Base-by-base conservation (phyloP, 2,329 filamentous ascomycete species). In the Xylaria sp. region DNA sequence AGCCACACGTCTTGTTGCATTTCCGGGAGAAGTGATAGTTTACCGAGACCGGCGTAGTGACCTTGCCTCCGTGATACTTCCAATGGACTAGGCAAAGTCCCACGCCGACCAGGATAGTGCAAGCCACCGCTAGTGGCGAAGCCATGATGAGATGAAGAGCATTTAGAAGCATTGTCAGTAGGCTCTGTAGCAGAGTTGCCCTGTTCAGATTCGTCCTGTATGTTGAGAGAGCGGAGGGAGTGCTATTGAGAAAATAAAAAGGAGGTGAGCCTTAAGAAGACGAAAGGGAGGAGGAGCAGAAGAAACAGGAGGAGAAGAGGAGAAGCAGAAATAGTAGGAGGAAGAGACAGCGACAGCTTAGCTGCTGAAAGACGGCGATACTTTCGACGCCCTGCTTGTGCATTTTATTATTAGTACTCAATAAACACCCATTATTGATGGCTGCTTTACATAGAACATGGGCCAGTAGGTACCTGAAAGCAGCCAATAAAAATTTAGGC, bases 1-100 rank as follows among this genome's bases (percentile, higher is more conserved):
- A 88, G 9, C 81, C 83, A 74, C 86, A 88, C 7, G 74, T 75
- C 31, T 82, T 81, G 76, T 85, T 86, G 75, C 84, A 86, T 74
- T 81, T 79, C n/a, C 84, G 78, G 0, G 82, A 81, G 71, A 83
- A 83, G 73, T 81, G 78, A 72, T 83, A 86, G 73, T 85, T 86
- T 51, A 86, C 84, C 0, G 82, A 83, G 44, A 85, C 63, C 6
- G 75, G 75, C 15, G 57, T 68, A 41, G 51, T 58, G 20, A 13
- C 7, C 18, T 71, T 50, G 37, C 56, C 20, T 20, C 3, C 34
- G 31, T 8, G 34, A 28, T 62, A 23, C 9, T 51, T 70, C 57
- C 34, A 13, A n/a, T 70, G 64, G 46, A 52, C 1, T 0, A 68
- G 20, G 20, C 57, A 62, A 15, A 44, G 20, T 13, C 51, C 66